Conservation (phyloP, 1,139 yeast genomes). For the Sugiyamaella pinicola region DNA sequence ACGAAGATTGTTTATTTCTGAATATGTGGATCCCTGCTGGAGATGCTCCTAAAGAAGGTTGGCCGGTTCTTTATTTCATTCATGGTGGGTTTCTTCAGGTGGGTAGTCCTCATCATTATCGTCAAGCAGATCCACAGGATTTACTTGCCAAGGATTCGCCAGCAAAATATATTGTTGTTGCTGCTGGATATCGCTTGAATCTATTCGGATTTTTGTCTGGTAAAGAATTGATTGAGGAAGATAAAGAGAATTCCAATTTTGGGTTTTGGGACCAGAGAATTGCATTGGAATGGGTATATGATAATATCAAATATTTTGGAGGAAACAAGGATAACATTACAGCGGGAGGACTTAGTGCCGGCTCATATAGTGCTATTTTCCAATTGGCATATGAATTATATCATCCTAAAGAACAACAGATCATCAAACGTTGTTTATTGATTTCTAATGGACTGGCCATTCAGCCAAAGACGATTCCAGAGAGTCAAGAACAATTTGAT, state of each 20-base stretch:
- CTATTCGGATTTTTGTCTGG: constrained; percentile 47
- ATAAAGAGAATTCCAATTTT: constrained; percentile 41
- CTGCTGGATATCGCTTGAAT: constrained; percentile 48
- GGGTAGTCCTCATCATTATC: constrained; percentile 41
- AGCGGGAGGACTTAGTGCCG: constrained; percentile 46
- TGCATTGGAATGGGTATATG: constrained; percentile 42
- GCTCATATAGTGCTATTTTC: constrained; percentile 44
- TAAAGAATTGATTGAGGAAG: constrained; percentile 39
- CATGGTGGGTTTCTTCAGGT: constrained; percentile 50
- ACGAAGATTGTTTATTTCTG: constrained; percentile 44
- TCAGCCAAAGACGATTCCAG: constrained; percentile 45
- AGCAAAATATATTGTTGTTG: constrained; percentile 44
- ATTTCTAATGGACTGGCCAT: constrained; percentile 44
- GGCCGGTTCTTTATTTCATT: constrained; percentile 47
- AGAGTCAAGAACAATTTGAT: constrained; percentile 44
- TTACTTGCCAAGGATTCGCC: constrained; percentile 36
- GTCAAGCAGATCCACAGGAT: constrained; percentile 37
- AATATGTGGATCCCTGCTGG: constrained; percentile 49
- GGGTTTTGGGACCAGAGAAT: constrained; percentile 49
- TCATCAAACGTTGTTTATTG: constrained; percentile 44
- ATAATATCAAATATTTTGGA: constrained; percentile 41
- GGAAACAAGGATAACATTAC: constrained; percentile 47
- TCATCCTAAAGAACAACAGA: constrained; percentile 42
- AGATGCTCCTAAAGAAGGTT: constrained; percentile 43
- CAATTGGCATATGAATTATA: constrained; percentile 46